phyloP scores from a whole-genome alignment of 768 basidiomycete genomes.

The Lactarius sanguifluus region DNA sequence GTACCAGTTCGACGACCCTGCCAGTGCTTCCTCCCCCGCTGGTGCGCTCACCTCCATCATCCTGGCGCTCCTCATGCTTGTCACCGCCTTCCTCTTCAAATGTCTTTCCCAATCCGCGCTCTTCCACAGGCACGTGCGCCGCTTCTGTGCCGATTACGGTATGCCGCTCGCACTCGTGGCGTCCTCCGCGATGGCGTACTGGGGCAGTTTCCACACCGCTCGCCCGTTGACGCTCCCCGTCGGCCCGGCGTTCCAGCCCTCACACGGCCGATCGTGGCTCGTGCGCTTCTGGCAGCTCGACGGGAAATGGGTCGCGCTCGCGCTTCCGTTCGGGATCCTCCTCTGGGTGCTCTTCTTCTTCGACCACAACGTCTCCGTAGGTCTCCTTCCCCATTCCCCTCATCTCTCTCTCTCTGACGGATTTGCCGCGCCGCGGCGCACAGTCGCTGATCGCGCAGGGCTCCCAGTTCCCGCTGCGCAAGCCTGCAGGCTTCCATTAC shows the following conservation, averaged over 20 bases:
- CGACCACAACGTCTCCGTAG: constrained; percentile 89
- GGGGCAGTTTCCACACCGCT: constrained; percentile 70
- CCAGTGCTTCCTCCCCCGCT: constrained; percentile 40
- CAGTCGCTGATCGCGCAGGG: constrained; percentile 92
- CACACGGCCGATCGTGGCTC: constrained; percentile 74
- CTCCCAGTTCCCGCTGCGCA: constrained; percentile 83
- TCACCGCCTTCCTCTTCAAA: constrained; percentile 72
- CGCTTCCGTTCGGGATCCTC: constrained; percentile 84
- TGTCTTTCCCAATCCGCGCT: constrained; percentile 58
- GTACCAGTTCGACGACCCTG: constrained; percentile 54
- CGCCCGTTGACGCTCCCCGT: constrained; percentile 68
- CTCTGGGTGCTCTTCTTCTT: constrained; percentile 95
- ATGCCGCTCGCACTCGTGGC: constrained; percentile 87
- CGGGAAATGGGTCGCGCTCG: constrained; percentile 85
- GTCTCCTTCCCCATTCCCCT: constrained; percentile 32
- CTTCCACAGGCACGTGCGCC: constrained; percentile 71
- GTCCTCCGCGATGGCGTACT: constrained; percentile 76
- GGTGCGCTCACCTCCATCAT: constrained; percentile 65
- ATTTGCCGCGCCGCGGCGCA: constrained; percentile 5
- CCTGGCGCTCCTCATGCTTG: constrained; percentile 75
- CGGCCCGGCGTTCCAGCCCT: constrained; percentile 66
- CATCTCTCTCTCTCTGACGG: not conserved
- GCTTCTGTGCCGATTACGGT: constrained; percentile 83
- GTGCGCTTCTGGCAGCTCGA: constrained; percentile 88
- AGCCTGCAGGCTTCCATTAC: constrained; percentile 84